These are phyloP conservation scores for Fragilaria crotonensis DNA, from an alignment of 108 stramenopile species.

Conservation along the genomic window DNA sequence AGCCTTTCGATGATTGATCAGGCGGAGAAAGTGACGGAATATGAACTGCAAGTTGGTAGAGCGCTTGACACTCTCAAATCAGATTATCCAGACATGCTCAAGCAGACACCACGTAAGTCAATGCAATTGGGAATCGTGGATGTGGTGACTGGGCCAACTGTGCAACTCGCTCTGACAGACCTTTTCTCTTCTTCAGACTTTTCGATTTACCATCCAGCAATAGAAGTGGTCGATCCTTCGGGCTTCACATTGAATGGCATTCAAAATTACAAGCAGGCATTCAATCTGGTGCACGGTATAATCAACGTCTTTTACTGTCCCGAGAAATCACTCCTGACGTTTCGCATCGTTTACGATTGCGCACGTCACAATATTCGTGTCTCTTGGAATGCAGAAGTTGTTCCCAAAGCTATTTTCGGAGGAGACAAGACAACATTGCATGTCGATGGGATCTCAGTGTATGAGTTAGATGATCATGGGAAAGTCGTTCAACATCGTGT, in stretches of 20 bases:
- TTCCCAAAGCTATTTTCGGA: conserved; percentile 65
- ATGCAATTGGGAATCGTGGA: too few species aligned
- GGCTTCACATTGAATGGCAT: conserved; percentile 68
- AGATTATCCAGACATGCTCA: conserved; percentile 66
- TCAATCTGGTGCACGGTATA: conserved; percentile 55
- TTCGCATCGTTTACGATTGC: conserved; percentile 67
- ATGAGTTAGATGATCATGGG: conserved; percentile 61
- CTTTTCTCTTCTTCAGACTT: conserved; percentile 22
- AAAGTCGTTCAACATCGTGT: conserved; percentile 68
- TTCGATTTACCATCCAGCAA: conserved; percentile 42
- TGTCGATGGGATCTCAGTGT: conserved; percentile 78
- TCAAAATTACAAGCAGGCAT: conserved; percentile 57
- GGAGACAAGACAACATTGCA: conserved; percentile 51
- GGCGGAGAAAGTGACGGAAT: conserved; percentile 22
- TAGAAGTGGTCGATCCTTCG: conserved; percentile 67
- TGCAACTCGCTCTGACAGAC: neutral
- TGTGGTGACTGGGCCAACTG: neutral
- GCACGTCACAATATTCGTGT: conserved; percentile 70
- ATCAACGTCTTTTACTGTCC: conserved; percentile 70
- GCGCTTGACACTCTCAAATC: conserved; percentile 51
- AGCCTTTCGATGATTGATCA: neutral
- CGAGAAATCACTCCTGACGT: conserved; percentile 45
- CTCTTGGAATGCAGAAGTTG: conserved; percentile 75
- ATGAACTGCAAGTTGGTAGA: conserved; percentile 67
- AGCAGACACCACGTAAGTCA: conserved; percentile 41